Percentiles rank a stretch among this genome's conserved stretches.
Evolutionary conservation across 208 protist genomes (phyloP).

Genomic region (Trypanosoma cruzi): DNA sequence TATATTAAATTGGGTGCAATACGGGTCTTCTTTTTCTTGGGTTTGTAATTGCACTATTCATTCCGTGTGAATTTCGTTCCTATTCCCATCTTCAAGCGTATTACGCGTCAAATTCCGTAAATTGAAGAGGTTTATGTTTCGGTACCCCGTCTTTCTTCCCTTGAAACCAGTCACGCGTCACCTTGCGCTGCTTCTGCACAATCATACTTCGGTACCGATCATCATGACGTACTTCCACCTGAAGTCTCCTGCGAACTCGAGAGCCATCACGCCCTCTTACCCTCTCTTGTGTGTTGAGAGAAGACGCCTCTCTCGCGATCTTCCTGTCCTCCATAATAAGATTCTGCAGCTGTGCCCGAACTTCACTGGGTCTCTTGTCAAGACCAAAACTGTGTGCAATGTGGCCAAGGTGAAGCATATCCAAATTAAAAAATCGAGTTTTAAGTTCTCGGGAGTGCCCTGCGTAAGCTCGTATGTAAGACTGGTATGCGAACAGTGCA

Average conservation of each 20-base stretch:
- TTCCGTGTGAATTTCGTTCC: background rate
- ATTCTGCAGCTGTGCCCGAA: constrained; percentile 58
- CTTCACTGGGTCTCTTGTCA: constrained; percentile 82
- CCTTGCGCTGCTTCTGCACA: constrained; percentile 80
- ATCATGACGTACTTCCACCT: constrained; percentile 75
- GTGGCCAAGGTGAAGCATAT: constrained; percentile 94
- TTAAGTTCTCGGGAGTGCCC: constrained; percentile 88
- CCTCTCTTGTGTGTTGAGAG: background rate
- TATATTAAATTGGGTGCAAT: too few species aligned
- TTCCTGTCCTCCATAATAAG: constrained; percentile 72
- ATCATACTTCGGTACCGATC: constrained; percentile 36
- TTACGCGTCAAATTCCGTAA: constrained; percentile 81
- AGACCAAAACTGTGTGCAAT: constrained; percentile 94
- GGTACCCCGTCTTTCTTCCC: constrained; percentile 54
- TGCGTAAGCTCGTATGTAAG: constrained; percentile 97
- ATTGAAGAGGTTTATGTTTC: constrained; percentile 64
- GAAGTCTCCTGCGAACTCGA: constrained; percentile 48
- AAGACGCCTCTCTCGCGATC: constrained; percentile 60
- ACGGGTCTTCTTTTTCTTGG: background rate
- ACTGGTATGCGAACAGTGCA: constrained; percentile 97
- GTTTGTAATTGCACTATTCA: background rate
- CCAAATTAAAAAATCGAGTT: constrained; percentile 91
- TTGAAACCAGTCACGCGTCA: constrained; percentile 77
- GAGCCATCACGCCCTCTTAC: background rate
- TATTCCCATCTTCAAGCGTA: background rate